Evolutionary conservation across 768 basidiomycete genomes (phyloP).

Genomic region (Leccinum uliginosum): DNA sequence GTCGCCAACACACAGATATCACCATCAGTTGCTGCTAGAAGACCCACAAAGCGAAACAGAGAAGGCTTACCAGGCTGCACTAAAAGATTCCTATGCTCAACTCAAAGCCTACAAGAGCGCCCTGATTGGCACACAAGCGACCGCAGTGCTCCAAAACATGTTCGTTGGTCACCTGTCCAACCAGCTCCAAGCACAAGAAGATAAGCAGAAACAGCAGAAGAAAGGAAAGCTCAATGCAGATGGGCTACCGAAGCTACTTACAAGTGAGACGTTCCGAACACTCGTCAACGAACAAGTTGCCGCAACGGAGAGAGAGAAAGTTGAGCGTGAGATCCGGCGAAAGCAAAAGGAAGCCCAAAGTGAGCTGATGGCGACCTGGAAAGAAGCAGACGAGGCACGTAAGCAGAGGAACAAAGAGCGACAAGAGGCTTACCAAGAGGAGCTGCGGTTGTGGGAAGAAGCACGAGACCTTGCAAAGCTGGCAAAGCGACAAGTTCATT

Average conservation of each 20-base stretch:
- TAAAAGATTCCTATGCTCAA: neutral
- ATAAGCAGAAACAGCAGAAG: constrained; percentile 11
- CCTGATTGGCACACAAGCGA: constrained; percentile 13
- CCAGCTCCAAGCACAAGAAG: constrained; percentile 18
- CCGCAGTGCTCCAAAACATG: constrained; percentile 10
- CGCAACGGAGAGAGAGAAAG: neutral
- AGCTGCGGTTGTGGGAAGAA: neutral
- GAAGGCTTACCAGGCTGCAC: neutral
- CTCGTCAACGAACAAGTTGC: constrained; percentile 1
- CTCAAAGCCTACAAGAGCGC: neutral
- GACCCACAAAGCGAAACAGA: neutral
- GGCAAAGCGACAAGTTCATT: neutral
- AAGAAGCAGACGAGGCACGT: constrained; percentile 9
- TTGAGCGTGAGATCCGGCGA: neutral
- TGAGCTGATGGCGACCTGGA: constrained; percentile 16
- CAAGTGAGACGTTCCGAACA: constrained; percentile 13
- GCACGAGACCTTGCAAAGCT: neutral
- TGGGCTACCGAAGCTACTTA: constrained; percentile 20
- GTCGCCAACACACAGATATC: neutral
- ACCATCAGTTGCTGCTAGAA: neutral
- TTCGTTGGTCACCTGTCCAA: constrained; percentile 9
- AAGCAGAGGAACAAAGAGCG: neutral
- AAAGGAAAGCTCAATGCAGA: constrained; percentile 11
- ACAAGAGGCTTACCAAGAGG: neutral
- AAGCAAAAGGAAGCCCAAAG: neutral